Base-by-base conservation (phyloP, 441 rosid species). In the Geranium incanum region DNA sequence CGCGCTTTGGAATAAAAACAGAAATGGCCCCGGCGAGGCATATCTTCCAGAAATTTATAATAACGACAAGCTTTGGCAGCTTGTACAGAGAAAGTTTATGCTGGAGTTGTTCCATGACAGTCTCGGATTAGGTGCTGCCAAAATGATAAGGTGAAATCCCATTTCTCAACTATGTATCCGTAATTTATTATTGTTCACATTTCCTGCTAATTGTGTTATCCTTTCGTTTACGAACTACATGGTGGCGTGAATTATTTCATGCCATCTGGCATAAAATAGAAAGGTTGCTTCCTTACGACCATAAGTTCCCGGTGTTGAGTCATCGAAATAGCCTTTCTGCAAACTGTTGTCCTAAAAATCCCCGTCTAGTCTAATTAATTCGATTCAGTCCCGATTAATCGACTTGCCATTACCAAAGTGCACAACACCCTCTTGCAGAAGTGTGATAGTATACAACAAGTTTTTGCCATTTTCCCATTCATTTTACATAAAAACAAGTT, bases 81-180 rank as follows among this genome's bases (percentile, higher is more conserved):
- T 88, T 59, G 81, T 83, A 38, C 89, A 83, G 80, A 85, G 72
- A 70, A 84, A 81, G 45, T 93, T 66, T 72, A 86, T 91, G 88
- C 75, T 16, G 68, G 88, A 85, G 70, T 77, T 93, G 81, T 78
- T 91, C 81, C 97, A 88, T 70, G 97, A 91, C 72, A 74, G 89
- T 19, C 92, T 93, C 67, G 98, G 98, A 68, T 93, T 89, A 48
- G 98, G 96, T 37, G 92, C 96, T 66, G 97, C 97, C 68, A 91
- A 93, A 81, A 91, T 93, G 98, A 89, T 88, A 64, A 86, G 98
- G 98, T 88, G 70, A 73, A 76, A 68, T 18, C 6, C 18, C 12
- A 59, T 5, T 18, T 19, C 66, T 68, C 13, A 36, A 37, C 13
- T 55, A 48, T n/a, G 48, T 62, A 7, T 2, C 4, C 11, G 45